Evolutionary conservation across 768 basidiomycete species (phyloP).

Genomic region (Coprinopsis cinerea): DNA sequence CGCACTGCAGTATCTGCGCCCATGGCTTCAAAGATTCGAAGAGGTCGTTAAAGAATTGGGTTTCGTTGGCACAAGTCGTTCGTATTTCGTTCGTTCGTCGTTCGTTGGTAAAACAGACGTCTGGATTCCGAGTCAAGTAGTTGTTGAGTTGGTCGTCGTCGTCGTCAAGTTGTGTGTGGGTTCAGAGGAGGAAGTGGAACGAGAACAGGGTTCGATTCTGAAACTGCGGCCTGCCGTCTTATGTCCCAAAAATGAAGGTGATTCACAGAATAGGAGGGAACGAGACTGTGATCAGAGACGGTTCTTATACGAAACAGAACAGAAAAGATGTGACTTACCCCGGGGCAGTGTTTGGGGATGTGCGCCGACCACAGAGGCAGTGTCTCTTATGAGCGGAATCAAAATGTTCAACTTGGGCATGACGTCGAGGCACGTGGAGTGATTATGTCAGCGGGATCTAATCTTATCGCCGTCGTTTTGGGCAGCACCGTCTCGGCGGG

Average conservation of each 20-base stretch:
- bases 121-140: too few relatives aligned
- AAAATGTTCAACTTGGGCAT: background rate
- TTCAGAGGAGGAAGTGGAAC: background rate
- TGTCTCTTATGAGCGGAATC: background rate
- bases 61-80: too few relatives aligned
- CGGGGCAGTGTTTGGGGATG: background rate
- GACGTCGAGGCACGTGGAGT: background rate
- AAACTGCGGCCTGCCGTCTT: constrained; percentile 14
- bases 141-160: background rate
- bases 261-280: constrained; percentile 13
- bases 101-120: too few relatives aligned
- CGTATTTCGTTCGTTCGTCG: too few relatives aligned
- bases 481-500: too few relatives aligned
- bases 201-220: background rate
- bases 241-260: constrained; percentile 12
- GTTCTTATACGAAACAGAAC: constrained; percentile 5
- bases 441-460: background rate
- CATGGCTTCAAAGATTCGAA: constrained; percentile 2
- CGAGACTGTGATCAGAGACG: constrained; percentile 5
- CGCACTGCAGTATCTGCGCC: constrained; percentile 31
- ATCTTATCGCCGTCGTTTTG: too few relatives aligned
- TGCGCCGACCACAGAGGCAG: background rate
- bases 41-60: background rate
- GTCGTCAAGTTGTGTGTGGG: background rate
- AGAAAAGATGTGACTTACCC: background rate